Conservation (phyloP, 2,329 filamentous ascomycete genomes). For the Neodidymelliopsis sp. region DNA sequence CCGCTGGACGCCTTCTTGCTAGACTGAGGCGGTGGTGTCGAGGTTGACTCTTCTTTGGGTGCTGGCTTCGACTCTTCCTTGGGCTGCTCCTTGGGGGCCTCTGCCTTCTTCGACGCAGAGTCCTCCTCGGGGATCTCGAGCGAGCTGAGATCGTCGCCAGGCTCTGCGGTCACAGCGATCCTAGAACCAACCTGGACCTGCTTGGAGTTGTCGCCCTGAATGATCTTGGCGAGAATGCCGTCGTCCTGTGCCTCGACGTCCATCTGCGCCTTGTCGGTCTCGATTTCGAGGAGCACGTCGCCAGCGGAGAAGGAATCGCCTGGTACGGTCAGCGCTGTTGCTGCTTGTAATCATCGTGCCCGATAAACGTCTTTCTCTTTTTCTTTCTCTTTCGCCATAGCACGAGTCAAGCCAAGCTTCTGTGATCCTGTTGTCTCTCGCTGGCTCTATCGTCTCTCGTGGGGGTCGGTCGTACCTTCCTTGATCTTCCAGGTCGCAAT, state of each 20-base stretch:
- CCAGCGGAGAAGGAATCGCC: conserved; percentile 80
- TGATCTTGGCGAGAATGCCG: conserved; percentile 84
- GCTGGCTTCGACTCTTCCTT: conserved; percentile 34
- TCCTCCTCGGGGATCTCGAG: conserved; percentile 80
- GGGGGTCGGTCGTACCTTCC: conserved; percentile 62
- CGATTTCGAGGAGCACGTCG: conserved; percentile 89
- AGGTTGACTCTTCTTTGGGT: conserved; percentile 46
- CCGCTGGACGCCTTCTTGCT: conserved; percentile 43
- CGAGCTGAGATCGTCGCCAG: conserved; percentile 77
- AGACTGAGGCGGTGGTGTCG: conserved; percentile 39
- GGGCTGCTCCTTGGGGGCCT: conserved; percentile 43
- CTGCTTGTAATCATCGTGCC: not conserved
- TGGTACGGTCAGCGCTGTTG: conserved; percentile 34
- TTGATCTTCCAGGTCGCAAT: conserved; percentile 86
- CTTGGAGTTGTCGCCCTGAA: conserved; percentile 76
- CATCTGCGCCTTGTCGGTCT: conserved; percentile 95
- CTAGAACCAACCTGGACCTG: conserved; percentile 77
- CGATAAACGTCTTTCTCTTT: not conserved
- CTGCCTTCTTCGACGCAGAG: conserved; percentile 49
- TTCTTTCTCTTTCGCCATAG: not conserved
- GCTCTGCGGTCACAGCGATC: conserved; percentile 83
- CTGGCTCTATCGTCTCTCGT: not conserved
- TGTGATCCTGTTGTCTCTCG: no score
- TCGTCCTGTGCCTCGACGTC: conserved; percentile 94
- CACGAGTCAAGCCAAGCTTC: no score